These are phyloP conservation scores for Ogataea nitratoaversa DNA, from an alignment of 805 yeast species.

Conservation along the genomic window DNA sequence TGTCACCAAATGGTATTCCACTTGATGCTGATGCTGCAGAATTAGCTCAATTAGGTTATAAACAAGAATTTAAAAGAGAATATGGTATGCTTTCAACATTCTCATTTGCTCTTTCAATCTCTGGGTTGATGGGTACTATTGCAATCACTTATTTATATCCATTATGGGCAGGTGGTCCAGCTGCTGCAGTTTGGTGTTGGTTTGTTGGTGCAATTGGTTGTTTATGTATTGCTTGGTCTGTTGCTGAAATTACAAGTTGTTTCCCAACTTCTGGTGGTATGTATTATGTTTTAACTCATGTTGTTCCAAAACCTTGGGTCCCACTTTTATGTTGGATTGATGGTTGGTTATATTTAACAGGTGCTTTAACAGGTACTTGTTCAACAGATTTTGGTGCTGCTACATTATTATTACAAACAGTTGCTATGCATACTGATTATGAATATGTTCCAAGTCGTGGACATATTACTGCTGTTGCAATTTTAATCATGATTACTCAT, in stretches of 20 bases:
- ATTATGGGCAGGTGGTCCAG: slow-evolving; percentile 53
- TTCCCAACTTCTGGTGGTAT: slow-evolving; percentile 55
- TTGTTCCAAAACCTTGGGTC: slow-evolving; percentile 44
- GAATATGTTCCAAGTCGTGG: slow-evolving; percentile 39
- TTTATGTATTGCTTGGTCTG: slow-evolving; percentile 47
- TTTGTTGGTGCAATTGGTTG: slow-evolving; percentile 50
- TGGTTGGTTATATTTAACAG: slow-evolving; percentile 47
- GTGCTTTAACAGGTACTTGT: slow-evolving; percentile 49
- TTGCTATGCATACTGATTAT: slow-evolving; percentile 35
- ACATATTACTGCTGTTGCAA: slow-evolving; percentile 46
- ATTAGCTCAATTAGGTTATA: slow-evolving; percentile 48
- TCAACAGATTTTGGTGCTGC: slow-evolving; percentile 52
- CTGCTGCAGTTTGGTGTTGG: slow-evolving; percentile 65
- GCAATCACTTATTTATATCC: slow-evolving; percentile 50
- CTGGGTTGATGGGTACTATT: slow-evolving; percentile 62
- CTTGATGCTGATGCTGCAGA: slow-evolving; percentile 31
- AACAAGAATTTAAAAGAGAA: slow-evolving; percentile 55
- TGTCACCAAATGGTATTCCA: slow-evolving; percentile 20
- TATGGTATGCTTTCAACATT: slow-evolving; percentile 59
- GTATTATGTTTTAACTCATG: slow-evolving; percentile 44
- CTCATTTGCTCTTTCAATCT: slow-evolving; percentile 61
- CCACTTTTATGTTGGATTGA: slow-evolving; percentile 53
- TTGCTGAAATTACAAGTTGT: slow-evolving; percentile 46
- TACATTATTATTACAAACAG: slow-evolving; percentile 41
- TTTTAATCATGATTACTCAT: slow-evolving; percentile 45